These are phyloP conservation scores for Penicillium sp. DNA, from an alignment of 2,329 filamentous ascomycete genomes.

Conservation along the genomic window DNA sequence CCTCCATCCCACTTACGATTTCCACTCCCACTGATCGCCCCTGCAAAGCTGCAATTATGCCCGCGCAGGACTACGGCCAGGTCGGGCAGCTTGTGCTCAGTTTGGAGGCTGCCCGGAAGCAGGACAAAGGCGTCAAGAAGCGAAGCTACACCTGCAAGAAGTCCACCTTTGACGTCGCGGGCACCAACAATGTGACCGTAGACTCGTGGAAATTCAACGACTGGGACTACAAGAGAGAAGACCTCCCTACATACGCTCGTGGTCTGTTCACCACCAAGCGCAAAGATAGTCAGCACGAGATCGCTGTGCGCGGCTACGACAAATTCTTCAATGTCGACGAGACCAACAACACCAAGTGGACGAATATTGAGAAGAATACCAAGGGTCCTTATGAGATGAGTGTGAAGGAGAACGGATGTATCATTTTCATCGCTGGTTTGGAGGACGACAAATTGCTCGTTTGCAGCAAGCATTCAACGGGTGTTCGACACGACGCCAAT, in stretches of 20 bases:
- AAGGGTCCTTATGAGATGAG: constrained; percentile 89
- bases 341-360: constrained; percentile 76
- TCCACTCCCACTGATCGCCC: not conserved
- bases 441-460: constrained; percentile 86
- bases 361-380: constrained; percentile 69
- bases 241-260: constrained; percentile 86
- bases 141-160: constrained; percentile 71
- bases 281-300: constrained; percentile 63
- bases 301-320: constrained; percentile 87
- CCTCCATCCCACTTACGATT: constrained; percentile 2
- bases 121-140: constrained; percentile 49
- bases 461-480: constrained; percentile 98
- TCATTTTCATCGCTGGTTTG: constrained; percentile 91
- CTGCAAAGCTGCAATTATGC: constrained; percentile 9
- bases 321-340: constrained; percentile 97
- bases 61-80: constrained; percentile 62
- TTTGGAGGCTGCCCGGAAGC: constrained; percentile 52
- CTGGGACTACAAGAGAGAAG: constrained; percentile 86
- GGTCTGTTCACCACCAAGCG: constrained; percentile 85
- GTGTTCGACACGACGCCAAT: constrained; percentile 64
- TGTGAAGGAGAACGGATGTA: constrained; percentile 98
- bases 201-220: constrained; percentile 93
- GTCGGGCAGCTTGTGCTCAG: constrained; percentile 61
- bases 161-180: constrained; percentile 67
- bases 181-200: constrained; percentile 62